A percentile compares a stretch with the other conserved stretches of the same genome.
phyloP scores from a whole-genome alignment of 1,139 yeast species.

The Eremothecium gossypii region DNA sequence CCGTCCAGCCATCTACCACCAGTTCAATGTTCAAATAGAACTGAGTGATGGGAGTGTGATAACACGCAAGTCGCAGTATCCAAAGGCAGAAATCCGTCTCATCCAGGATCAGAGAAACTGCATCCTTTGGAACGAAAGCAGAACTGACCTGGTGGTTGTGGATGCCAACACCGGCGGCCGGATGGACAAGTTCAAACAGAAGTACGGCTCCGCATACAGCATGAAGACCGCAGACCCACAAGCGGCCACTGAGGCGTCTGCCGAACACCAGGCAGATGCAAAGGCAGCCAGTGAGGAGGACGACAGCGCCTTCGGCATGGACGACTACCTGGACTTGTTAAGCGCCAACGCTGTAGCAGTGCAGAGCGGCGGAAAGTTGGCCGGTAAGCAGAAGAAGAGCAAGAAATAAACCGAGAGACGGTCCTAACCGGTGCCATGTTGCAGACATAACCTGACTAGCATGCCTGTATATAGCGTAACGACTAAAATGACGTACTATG shows the following conservation, averaged over 20 bases:
- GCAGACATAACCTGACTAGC: not conserved
- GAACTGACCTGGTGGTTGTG: conserved; percentile 62
- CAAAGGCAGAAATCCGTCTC: conserved; percentile 76
- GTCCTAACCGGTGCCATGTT: no score
- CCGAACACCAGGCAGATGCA: conserved; percentile 14
- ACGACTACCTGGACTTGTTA: conserved; percentile 52
- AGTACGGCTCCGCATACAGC: conserved; percentile 48
- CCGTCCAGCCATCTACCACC: conserved; percentile 86
- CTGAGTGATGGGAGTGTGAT: conserved; percentile 90
- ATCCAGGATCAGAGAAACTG: conserved; percentile 82
- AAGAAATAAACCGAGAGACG: conserved; percentile 27
- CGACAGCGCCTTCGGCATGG: conserved; percentile 34
- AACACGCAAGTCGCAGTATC: conserved; percentile 74
- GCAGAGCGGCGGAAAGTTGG: conserved; percentile 52
- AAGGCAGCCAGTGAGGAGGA: conserved; percentile 12
- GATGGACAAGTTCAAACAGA: conserved; percentile 74
- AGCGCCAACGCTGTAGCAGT: conserved; percentile 56
- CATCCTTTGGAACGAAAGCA: conserved; percentile 79
- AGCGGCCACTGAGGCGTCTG: conserved; percentile 15
- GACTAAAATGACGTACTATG: no score
- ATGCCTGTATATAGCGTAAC: conserved; percentile 2
- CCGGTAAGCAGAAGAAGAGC: conserved; percentile 42
- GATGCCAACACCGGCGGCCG: conserved; percentile 83
- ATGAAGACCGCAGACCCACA: conserved; percentile 17
- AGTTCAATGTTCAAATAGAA: conserved; percentile 79